These are phyloP conservation scores for Pharus latifolius DNA, from an alignment of 176 grass and related monocot genomes.

Conservation along the genomic window DNA sequence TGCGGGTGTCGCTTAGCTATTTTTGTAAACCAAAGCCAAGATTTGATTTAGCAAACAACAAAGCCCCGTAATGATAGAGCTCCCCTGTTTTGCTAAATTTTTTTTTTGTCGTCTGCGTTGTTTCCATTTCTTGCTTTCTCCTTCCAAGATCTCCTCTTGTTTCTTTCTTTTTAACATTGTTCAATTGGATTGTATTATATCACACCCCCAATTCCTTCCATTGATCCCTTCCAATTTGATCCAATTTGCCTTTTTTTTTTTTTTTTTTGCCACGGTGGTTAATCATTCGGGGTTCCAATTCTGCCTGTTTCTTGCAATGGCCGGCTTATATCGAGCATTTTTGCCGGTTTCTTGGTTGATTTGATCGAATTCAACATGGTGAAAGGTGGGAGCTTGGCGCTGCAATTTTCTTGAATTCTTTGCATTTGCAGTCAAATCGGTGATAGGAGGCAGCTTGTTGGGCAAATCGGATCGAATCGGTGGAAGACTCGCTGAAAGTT, in stretches of 20 bases:
- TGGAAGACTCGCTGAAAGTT: too few relatives aligned
- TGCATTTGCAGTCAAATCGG: not conserved
- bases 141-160: conserved; percentile 21
- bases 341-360: not conserved
- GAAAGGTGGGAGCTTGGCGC: not conserved
- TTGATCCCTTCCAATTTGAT: not conserved
- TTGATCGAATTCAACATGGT: not conserved
- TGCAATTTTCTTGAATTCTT: not conserved
- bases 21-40: not conserved
- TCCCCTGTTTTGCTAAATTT: not conserved
- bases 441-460: conserved; percentile 3
- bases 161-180: too few relatives aligned
- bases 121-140: not conserved
- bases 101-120: not conserved
- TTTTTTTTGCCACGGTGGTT: not conserved
- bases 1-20: conserved; percentile 22
- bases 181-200: too few relatives aligned
- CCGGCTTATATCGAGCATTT: not conserved
- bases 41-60: conserved; percentile 1
- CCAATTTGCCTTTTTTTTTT: too few relatives aligned
- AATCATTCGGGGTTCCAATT: not conserved
- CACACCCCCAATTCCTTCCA: not conserved
- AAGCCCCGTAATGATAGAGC: conserved; percentile 17
- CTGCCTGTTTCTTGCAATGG: not conserved
- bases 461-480: not conserved